Evolutionary conservation across 176 grass and related monocot species (phyloP), one percentile per base, ranked within the genome.

Genomic region (Hsuehochloa calcarea): DNA sequence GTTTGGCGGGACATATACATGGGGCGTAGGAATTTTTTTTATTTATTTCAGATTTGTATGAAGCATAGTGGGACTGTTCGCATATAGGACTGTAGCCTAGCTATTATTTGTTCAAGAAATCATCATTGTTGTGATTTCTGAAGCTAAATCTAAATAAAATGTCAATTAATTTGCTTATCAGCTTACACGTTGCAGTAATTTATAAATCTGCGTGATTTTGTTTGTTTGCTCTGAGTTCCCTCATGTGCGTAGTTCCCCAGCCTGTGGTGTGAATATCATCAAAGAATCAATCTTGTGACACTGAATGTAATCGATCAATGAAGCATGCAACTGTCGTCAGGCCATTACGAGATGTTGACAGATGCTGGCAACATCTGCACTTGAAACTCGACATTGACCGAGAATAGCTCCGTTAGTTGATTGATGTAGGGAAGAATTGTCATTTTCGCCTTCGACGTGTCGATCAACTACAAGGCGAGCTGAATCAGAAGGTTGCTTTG

Each of bases 111-210:
- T 40, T 46, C 5, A 11, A 37, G 40, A 45, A 45, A 80, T 80
- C 47, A 68, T 67, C 47, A 75, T n/a, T 39, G 6, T 17, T 79
- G 59, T 89, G 82, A 85, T 79, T 39, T 79, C 45, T 35, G 86
- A 25, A 47, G 62, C 17, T 26, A 29, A 31, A 2, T 9, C 6
- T 58, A 27, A 79, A 80, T 84, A 64, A 79, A 82, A 60, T 13
- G 55, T 4, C 14, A 44, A 35, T 58, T 56, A 44, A 35, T 58
- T 56, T 37, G 19, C 27, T 72, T 54, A 4, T 37, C 58, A 6
- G 1, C 54, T 55, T 29, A 5, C 29, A 80, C 6, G 17, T 79
- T 31, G 15, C 39, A 10, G 8, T 0, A 13, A 70, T n/a, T 56
- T 56, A 8, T 9, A 5, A 22, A 56, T 8, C 52, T 52, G 50